phyloP scores from a whole-genome alignment of 2,329 filamentous ascomycete species.

The Calonectria fujianensis region DNA sequence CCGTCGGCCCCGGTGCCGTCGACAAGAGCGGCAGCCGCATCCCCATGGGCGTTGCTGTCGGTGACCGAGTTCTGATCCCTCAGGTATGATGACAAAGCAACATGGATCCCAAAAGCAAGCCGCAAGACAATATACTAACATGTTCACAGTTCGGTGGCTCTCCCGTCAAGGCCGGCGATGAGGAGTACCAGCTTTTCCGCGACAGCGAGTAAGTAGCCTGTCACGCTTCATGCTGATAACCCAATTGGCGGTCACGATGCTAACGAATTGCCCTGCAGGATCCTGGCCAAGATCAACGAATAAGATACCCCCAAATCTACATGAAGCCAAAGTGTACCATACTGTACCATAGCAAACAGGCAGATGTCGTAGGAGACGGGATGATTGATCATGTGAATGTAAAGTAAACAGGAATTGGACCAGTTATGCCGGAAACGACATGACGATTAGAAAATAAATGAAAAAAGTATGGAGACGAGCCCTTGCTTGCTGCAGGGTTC shows the following conservation, averaged over 20 bases:
- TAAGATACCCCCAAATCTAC: conserved; percentile 65
- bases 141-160: conserved; percentile 87
- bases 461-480: conserved; percentile 22
- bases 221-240: neutral
- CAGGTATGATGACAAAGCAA: conserved; percentile 74
- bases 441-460: conserved; percentile 36
- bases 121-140: conserved; percentile 51
- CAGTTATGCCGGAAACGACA: conserved; percentile 43
- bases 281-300: conserved; percentile 99
- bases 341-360: conserved; percentile 59
- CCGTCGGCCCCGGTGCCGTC: conserved; percentile 91
- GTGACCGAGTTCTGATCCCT: conserved; percentile 96
- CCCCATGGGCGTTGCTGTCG: conserved; percentile 86
- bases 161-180: conserved; percentile 97
- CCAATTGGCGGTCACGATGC: conserved; percentile 20
- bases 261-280: conserved; percentile 70
- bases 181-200: conserved; percentile 96
- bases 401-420: conserved; percentile 48
- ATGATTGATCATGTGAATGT: conserved; percentile 47
- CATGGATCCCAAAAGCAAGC: neutral
- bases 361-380: conserved; percentile 44
- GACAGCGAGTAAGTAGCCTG: conserved; percentile 90
- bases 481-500: conserved; percentile 25
- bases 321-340: conserved; percentile 58
- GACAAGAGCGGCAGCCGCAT: conserved; percentile 94